Conservation (phyloP, 2,329 filamentous ascomycete species). For the Venturia asperata region DNA sequence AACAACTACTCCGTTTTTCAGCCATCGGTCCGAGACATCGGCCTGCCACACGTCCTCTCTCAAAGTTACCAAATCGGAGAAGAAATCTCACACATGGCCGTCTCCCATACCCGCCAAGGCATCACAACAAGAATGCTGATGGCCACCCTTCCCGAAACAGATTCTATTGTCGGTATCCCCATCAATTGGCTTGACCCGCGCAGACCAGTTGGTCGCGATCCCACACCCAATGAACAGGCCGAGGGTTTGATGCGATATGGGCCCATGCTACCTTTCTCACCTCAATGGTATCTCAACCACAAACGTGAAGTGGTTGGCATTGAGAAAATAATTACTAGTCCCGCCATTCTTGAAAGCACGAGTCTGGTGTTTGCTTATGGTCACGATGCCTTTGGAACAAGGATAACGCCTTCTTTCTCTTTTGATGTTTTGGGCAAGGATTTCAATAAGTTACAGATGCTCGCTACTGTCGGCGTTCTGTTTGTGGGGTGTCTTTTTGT, state of each 20-base stretch:
- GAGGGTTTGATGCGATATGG: constrained; percentile 75
- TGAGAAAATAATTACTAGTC: constrained; percentile 62
- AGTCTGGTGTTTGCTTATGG: constrained; percentile 81
- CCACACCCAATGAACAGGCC: constrained; percentile 68
- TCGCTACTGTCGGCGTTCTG: constrained; percentile 76
- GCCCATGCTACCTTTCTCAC: constrained; percentile 75
- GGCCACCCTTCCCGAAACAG: constrained; percentile 64
- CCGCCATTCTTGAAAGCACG: constrained; percentile 83
- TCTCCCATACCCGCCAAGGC: constrained; percentile 85
- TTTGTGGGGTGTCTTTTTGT: constrained; percentile 78
- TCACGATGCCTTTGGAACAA: constrained; percentile 78
- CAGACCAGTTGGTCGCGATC: constrained; percentile 76
- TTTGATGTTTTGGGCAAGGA: constrained; percentile 92
- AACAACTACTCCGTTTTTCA: constrained; percentile 72
- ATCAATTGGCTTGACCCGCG: constrained; percentile 75
- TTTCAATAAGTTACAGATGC: constrained; percentile 82
- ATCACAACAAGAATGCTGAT: constrained; percentile 80
- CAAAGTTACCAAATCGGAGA: constrained; percentile 76
- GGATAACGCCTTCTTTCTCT: constrained; percentile 76
- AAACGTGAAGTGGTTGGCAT: constrained; percentile 74
- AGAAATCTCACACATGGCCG: constrained; percentile 69
- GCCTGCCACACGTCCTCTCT: constrained; percentile 67
- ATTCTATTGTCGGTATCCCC: constrained; percentile 72
- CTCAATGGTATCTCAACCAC: constrained; percentile 73
- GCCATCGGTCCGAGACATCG: constrained; percentile 51